Evolutionary conservation across 352 stramenopile genomes (phyloP), one percentile per base, ranked within the genome.

Genomic region (Globisporangium apiculatum): DNA sequence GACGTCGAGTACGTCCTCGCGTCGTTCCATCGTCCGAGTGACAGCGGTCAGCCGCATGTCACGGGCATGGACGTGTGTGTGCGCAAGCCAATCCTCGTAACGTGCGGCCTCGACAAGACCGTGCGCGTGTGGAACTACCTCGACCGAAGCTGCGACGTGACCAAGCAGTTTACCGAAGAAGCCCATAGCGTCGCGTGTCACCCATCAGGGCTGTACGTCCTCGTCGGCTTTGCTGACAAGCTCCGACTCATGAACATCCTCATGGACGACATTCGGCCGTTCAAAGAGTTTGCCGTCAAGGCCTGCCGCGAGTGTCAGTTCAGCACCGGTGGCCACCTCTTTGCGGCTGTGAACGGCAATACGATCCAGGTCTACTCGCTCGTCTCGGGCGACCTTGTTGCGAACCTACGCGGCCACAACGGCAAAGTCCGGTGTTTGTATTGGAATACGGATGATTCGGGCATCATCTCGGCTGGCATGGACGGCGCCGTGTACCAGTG

Each of bases 61-160:
- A 92, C 82, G 24, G 82, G 91, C 43, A 89, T 98, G 79, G 93
- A 98, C 64, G 83, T 97, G 7, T 97, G 89, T 61, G 74, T 96
- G 15, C 81, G 92, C 37, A 98, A 98, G 66, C 89, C 91, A 7
- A 83, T 97, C 5, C 66, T 96, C 10, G 87, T 95, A 31, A 97
- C 91, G 7, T 97, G 87, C 53, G 84, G 86, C 6, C 72, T 95
- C 48, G 93, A 98, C 66, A 68, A 73, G 48, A 94, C 84, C 3
- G 76, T 98, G 12, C 81, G 90, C 38, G 78, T 98, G 35, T 98
- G 91, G 93, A 98, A 98, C 67, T 98, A 97, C 67, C 71, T 96
- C 24, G 87, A 96, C 48, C 86, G 90, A 12, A 78, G 61, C 5
- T 83, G 86, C 38, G 91, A 98, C 58, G 73, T 98, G 35, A 71